Base-by-base conservation (phyloP, 129 eudicot genomes). In the Ambrosia trifida region DNA sequence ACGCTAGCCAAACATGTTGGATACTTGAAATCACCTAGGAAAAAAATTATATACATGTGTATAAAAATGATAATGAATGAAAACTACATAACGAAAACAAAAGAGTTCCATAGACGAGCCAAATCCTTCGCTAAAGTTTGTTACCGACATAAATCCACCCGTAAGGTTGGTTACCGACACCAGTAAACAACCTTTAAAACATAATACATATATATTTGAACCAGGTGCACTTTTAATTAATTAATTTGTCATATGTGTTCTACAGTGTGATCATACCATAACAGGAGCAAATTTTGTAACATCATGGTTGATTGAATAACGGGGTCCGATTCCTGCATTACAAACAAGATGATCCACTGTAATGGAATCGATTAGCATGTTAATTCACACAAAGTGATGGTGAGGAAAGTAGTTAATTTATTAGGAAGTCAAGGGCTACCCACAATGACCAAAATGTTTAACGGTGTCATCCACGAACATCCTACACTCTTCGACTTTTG, bases 331-430 rank as follows among this genome's bases (percentile, higher is more conserved):
- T 41, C 89, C 89, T 10, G 86, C 86, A 40, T 85, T 85, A 70
- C 81, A 81, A 66, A 85, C 89, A 30, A 85, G 77, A 75, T 85
- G 86, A 78, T 81, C 89, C 86, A 85, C 89, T 85, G 57, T 45
- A 18, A 54, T 11, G 11, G 16, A 30, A 59, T 51, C 9, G 30
- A 11, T 41, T 72, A 65, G 44, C 53, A 9, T 72, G 5, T 58
- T 32, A 56, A 24, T 32, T 51, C 4, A 16, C 64, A 14, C 18
- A 50, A 24, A n/a, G 30, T n/a, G 8, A 62, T 62, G 12, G 8
- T 11, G 19, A 64, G 52, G 35, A 30, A 28, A 41, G 53, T 28
- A 46, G 44, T n/a, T 28, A 46, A 33, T n/a, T 51, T 24, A 35
- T 52, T 38, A 14, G 7, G 54, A 56, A 31, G 46, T 71, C 11